These are phyloP conservation scores for Pulicaria dysenterica DNA, from an alignment of 129 eudicot species.

Conservation along the genomic window DNA sequence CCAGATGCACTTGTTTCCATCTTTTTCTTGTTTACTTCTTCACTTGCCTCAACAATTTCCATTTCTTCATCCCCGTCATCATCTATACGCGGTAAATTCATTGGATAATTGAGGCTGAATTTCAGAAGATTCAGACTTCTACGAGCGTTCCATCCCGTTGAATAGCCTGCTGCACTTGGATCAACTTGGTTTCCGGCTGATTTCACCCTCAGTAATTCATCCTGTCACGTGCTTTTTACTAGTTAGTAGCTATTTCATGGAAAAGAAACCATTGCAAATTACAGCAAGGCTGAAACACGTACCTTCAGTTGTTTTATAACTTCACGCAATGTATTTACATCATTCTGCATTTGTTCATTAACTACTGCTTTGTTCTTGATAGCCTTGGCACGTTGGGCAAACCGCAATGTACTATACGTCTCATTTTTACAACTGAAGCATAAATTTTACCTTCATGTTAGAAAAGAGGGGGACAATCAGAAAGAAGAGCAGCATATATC, in stretches of 20 bases:
- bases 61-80: constrained; percentile 93
- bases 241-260: constrained; percentile 2
- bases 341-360: constrained; percentile 86
- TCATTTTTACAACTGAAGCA: constrained; percentile 83
- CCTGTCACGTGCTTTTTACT: constrained; percentile 40
- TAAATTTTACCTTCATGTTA: constrained; percentile 22
- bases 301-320: constrained; percentile 83
- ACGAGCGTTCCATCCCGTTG: constrained; percentile 81
- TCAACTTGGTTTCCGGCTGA: constrained; percentile 53
- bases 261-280: neutral
- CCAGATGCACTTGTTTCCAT: too few relatives aligned
- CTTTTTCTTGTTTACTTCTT: constrained; percentile 2
- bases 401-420: constrained; percentile 85
- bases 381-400: constrained; percentile 97
- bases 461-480: constrained; percentile 3
- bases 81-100: constrained; percentile 63
- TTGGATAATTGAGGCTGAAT: constrained; percentile 79
- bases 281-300: neutral
- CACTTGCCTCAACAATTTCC: constrained; percentile 80
- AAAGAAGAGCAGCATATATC: neutral
- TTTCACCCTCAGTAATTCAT: constrained; percentile 78
- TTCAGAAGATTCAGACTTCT: constrained; percentile 80
- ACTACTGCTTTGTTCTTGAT: constrained; percentile 90
- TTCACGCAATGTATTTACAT: constrained; percentile 82
- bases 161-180: constrained; percentile 57